Evolutionary conservation across 1,139 yeast genomes (phyloP).

Genomic region (Pneumocystis oryctolagi): DNA sequence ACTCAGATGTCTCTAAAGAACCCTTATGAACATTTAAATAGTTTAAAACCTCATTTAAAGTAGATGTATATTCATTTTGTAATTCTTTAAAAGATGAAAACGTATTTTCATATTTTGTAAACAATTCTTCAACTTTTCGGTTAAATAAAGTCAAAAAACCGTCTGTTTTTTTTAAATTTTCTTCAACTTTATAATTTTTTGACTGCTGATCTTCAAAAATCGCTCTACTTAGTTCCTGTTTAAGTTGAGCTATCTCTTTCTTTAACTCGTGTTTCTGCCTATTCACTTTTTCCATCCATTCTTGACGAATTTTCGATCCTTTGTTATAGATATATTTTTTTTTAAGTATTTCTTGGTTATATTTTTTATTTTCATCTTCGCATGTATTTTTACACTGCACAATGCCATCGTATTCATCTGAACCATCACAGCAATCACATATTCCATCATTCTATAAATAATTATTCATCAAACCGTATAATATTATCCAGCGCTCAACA

Average conservation of each 20-base stretch:
- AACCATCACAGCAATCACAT: constrained; percentile 97
- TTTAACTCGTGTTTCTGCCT: not conserved
- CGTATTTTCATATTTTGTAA: not conserved
- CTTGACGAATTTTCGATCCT: constrained; percentile 10
- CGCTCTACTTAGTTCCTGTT: not conserved
- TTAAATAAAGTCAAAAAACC: not conserved
- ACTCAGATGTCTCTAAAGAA: not conserved
- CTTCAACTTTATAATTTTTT: not conserved
- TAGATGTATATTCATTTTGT: not conserved
- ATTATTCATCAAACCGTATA: constrained; percentile 32
- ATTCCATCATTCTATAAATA: constrained; percentile 52
- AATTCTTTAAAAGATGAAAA: not conserved
- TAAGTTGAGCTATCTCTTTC: not conserved
- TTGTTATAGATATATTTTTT: constrained; percentile 3
- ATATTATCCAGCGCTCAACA: constrained; percentile 32
- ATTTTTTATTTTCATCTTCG: constrained; percentile 30
- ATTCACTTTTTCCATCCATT: constrained; percentile 13
- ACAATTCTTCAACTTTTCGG: not conserved
- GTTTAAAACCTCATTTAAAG: not conserved
- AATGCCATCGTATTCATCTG: constrained; percentile 50
- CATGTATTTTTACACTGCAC: constrained; percentile 48
- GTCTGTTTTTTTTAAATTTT: not conserved
- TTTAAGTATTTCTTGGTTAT: constrained; percentile 13
- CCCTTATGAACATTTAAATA: not conserved
- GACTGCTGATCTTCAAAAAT: not conserved